These are phyloP conservation scores for Blumeria hordei DNA, from an alignment of 2,329 filamentous ascomycete species.

Conservation along the genomic window DNA sequence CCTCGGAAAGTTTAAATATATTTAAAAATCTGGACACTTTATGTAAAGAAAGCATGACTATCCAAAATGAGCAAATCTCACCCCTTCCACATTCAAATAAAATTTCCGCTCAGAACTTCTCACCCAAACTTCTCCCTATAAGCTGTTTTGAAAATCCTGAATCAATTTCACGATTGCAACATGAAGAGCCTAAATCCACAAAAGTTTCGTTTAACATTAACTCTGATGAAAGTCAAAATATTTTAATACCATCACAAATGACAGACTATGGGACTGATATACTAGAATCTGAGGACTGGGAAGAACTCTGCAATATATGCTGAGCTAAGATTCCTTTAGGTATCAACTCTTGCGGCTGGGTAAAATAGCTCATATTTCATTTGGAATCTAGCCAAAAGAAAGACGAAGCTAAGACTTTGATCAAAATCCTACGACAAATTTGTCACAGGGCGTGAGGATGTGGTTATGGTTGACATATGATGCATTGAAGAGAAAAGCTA, in stretches of 20 bases:
- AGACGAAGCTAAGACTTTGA: too few species aligned
- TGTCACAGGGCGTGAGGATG: too few species aligned
- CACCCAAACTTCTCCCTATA: not conserved
- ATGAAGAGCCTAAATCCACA: not conserved
- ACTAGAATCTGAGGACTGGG: slow-evolving; percentile 4
- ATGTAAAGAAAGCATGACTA: not conserved
- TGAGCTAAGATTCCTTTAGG: not conserved
- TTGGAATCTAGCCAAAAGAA: too few species aligned
- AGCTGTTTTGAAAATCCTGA: not conserved
- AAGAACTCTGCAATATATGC: not conserved
- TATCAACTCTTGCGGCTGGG: not conserved
- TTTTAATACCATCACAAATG: slow-evolving; percentile 2
- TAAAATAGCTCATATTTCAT: not conserved
- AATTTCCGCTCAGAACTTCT: not conserved
- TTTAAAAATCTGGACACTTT: not conserved
- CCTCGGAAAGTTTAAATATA: not conserved
- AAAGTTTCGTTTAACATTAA: not conserved
- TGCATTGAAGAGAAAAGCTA: too few species aligned
- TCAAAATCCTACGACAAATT: too few species aligned
- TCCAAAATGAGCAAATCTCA: not conserved
- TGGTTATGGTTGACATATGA: too few species aligned
- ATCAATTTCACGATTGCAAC: not conserved
- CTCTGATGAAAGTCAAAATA: not conserved
- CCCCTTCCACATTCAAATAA: not conserved
- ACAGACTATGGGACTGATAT: slow-evolving; percentile 15